Evolutionary conservation across 2,329 filamentous ascomycete species (phyloP).

Genomic region (Claviceps sp.): DNA sequence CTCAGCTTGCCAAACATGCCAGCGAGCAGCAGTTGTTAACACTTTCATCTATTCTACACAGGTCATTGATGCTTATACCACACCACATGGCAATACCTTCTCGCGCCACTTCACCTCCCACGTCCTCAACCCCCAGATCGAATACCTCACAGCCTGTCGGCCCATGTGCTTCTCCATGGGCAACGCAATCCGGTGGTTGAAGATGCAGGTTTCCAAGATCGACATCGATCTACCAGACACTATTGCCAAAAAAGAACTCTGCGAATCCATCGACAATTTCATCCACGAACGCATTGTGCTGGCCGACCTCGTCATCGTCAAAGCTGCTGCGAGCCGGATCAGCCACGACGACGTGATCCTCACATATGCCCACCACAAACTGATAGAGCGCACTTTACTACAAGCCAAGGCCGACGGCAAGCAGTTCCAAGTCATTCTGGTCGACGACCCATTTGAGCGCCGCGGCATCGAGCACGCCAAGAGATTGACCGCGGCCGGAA

Average conservation of each 20-base stretch:
- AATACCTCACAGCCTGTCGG: slow-evolving; percentile 85
- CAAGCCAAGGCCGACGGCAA: slow-evolving; percentile 57
- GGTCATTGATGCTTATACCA: slow-evolving; percentile 89
- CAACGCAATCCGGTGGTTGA: slow-evolving; percentile 89
- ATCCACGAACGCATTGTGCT: slow-evolving; percentile 81
- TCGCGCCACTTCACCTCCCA: slow-evolving; percentile 86
- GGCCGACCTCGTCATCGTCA: slow-evolving; percentile 74
- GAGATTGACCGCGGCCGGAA: slow-evolving; percentile 50
- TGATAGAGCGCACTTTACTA: slow-evolving; percentile 73
- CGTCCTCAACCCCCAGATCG: slow-evolving; percentile 86
- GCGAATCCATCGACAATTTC: slow-evolving; percentile 74
- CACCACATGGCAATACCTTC: slow-evolving; percentile 70
- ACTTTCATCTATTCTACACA: slow-evolving; percentile 20
- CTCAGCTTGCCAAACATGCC: background rate
- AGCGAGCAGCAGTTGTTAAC: background rate
- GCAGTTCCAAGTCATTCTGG: slow-evolving; percentile 69
- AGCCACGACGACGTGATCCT: slow-evolving; percentile 68
- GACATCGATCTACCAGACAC: slow-evolving; percentile 74
- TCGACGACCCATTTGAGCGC: slow-evolving; percentile 53
- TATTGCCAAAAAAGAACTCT: slow-evolving; percentile 67
- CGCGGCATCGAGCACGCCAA: slow-evolving; percentile 50
- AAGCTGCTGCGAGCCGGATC: slow-evolving; percentile 63
- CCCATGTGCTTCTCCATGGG: slow-evolving; percentile 95
- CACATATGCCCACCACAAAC: slow-evolving; percentile 73
- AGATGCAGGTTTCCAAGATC: slow-evolving; percentile 80